Conservation (phyloP, 495 filamentous ascomycete genomes). For the Stereocaulon alpinum region DNA sequence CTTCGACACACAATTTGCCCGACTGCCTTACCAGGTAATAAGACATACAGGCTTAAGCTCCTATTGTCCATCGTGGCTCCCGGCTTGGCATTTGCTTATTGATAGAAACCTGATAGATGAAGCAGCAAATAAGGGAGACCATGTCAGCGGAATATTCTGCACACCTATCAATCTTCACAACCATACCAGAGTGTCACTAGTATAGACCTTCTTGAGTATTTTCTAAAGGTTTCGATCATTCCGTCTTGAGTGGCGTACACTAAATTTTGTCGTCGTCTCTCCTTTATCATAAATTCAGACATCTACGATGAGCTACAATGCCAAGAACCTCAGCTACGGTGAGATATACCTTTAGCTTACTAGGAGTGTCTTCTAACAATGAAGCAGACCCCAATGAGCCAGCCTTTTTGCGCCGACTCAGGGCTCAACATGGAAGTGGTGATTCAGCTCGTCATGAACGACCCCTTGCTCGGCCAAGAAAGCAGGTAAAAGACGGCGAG, state of each 20-base stretch:
- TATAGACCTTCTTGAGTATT: no score
- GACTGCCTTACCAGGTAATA: neutral
- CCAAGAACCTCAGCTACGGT: constrained; percentile 22
- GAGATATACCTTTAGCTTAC: neutral
- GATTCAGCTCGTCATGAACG: constrained; percentile 22
- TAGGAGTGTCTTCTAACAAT: neutral
- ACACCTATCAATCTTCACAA: no score
- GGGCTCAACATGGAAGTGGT: constrained; percentile 7
- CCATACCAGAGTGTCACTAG: no score
- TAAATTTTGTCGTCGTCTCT: neutral
- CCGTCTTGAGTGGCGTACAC: neutral
- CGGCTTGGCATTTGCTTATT: no score
- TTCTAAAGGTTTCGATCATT: no score
- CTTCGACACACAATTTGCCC: neutral
- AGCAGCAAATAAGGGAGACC: no score
- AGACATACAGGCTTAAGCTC: no score
- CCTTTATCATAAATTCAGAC: neutral
- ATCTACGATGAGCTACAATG: constrained; percentile 7
- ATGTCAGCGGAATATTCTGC: no score
- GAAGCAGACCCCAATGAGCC: constrained; percentile 19
- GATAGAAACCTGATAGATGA: no score
- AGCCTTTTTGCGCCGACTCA: constrained; percentile 17
- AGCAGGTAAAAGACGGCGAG: constrained; percentile 21
- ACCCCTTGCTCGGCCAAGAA: constrained; percentile 23
- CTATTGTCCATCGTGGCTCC: no score